Evolutionary conservation across 2,329 filamentous ascomycete species (phyloP), one percentile per base, ranked within the genome.

Genomic region (Colletotrichum brevisporum): DNA sequence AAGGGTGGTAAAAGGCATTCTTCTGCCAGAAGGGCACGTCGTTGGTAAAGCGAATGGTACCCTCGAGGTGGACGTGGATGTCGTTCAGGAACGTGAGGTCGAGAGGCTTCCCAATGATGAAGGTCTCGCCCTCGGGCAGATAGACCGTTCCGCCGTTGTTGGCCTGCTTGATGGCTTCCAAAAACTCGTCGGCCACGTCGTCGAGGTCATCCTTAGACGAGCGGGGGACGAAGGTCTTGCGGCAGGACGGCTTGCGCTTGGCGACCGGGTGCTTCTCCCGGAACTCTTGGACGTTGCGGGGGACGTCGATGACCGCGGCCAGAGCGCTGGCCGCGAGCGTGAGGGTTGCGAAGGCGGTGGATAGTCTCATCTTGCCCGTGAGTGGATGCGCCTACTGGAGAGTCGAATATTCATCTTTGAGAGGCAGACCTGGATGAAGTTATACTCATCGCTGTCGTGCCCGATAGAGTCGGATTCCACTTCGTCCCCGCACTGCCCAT

Each of bases 61-160:
- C 89, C 65, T 90, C 87, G 47, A 90, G 81, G 61, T 84, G 85
- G 27, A 90, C 80, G 21, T 90, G 86, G 1, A 90, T 80, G 62
- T 90, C 81, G 58, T 89, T 79, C 63, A 90, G 77, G 69, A 89
- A 89, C 8, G 83, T 89, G 69, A 90, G 75, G 71, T 90, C 87
- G 13, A 90, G 78, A 66, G 86, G 88, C 77, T 85, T 88, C 63
- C 87, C 88, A 71, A 90, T 88, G 21, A 90, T 78, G 74, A 86
- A 90, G 1, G 82, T 87, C 74, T 87, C 78, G 4, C 83, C 83
- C 73, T 85, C 84, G 39, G 87, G 79, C 1, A 90, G 76, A 48
- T 87, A 81, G 4, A 91, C 77, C 4, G 87, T 85, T 16, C 89
- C 89, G 53, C 89, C 89, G 43, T 88, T 79, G 73, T 90, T 90